A percentile compares a stretch with the other conserved stretches of the same genome.
phyloP scores from a whole-genome alignment of 2,329 filamentous ascomycete species.

The Anisogramma anomala region DNA sequence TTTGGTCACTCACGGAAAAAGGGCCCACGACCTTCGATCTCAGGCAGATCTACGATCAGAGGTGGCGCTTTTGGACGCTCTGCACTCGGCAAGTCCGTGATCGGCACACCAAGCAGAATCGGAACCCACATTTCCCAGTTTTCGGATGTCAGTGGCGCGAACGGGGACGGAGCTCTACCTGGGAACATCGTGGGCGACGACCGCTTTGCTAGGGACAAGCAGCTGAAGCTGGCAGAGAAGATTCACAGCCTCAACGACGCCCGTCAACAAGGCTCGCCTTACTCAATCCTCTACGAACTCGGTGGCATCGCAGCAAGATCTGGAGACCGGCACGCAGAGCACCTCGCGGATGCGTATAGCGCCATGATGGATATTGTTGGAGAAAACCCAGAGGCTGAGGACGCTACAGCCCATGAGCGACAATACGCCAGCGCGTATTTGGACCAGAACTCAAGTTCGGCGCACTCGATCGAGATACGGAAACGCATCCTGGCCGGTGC shows the following conservation, averaged over 20 bases:
- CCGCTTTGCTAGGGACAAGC: conserved; percentile 71
- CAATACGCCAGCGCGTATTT: conserved; percentile 68
- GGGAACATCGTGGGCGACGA: conserved; percentile 52
- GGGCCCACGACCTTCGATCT: conserved; percentile 22
- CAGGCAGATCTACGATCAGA: conserved; percentile 24
- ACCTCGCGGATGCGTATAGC: conserved; percentile 72
- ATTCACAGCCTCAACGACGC: conserved; percentile 67
- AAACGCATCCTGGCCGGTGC: conserved; percentile 73
- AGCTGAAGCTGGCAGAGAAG: conserved; percentile 67
- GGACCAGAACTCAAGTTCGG: conserved; percentile 58
- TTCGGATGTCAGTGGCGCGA: conserved; percentile 51
- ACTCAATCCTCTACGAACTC: conserved; percentile 66
- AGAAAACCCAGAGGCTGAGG: conserved; percentile 53
- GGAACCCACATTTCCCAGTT: conserved; percentile 55
- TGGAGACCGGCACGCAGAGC: conserved; percentile 57
- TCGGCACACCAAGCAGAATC: conserved; percentile 64
- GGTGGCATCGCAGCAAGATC: conserved; percentile 60
- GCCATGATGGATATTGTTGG: conserved; percentile 69
- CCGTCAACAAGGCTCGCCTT: conserved; percentile 53
- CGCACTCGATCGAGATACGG: conserved; percentile 53
- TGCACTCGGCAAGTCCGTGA: conserved; percentile 69
- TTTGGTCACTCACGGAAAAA: conserved; percentile 50
- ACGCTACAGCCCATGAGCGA: conserved; percentile 60
- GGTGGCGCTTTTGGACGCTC: conserved; percentile 54
- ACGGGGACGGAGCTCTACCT: conserved; percentile 33